Percentiles rank a stretch among this genome's conserved stretches.
Evolutionary conservation across 169 alveolate genomes (phyloP).

Genomic region (Cryptosporidium sp.): DNA sequence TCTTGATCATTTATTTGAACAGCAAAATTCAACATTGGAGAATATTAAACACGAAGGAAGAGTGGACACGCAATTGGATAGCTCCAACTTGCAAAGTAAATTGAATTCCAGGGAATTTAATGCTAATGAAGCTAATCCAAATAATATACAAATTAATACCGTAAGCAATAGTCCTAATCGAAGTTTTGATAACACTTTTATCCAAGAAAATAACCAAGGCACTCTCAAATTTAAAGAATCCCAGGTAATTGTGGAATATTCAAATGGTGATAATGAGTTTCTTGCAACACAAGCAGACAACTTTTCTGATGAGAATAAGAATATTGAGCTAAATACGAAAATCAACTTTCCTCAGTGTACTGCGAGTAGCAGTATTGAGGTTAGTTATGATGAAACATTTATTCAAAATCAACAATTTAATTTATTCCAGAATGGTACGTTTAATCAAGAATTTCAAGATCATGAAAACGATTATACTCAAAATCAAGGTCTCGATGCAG

Average conservation of each 20-base stretch:
- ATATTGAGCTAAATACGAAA: not conserved
- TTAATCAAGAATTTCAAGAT: not conserved
- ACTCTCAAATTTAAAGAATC: not conserved
- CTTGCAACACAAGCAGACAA: not conserved
- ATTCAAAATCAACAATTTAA: not conserved
- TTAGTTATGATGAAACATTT: not conserved
- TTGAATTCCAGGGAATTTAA: not conserved
- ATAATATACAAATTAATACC: not conserved
- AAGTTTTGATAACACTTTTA: not conserved
- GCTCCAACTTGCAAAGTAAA: not conserved
- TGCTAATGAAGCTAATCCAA: not conserved
- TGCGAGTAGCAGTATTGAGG: not conserved
- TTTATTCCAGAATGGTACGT: not conserved
- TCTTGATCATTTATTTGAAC: slow-evolving; percentile 49
- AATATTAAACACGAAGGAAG: slow-evolving; percentile 11
- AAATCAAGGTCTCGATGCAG: not conserved
- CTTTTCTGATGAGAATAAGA: not conserved
- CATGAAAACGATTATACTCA: not conserved
- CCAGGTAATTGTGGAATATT: not conserved
- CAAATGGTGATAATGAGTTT: not conserved
- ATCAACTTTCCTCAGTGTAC: not conserved
- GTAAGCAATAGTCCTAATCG: not conserved
- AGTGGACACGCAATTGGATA: not conserved
- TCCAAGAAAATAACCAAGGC: not conserved
- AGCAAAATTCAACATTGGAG: slow-evolving; percentile 41